phyloP scores from a whole-genome alignment of 192 early-diverging fungal genomes.

The Coemansia sp. region DNA sequence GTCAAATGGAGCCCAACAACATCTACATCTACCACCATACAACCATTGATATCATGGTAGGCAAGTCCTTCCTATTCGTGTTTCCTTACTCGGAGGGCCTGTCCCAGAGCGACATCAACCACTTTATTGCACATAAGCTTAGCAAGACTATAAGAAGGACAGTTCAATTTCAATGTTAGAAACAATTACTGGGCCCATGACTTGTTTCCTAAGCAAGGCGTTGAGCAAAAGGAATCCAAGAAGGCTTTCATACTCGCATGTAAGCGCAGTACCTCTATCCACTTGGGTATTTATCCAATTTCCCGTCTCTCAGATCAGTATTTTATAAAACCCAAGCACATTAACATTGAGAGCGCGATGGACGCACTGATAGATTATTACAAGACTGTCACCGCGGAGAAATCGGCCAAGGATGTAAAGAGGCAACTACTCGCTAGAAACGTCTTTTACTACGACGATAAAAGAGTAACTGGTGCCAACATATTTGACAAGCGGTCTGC shows the following conservation, averaged over 20 bases:
- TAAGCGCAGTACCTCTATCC: not conserved
- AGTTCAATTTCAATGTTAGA: too few species aligned
- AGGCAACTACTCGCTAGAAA: not conserved
- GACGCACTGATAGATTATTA: not conserved
- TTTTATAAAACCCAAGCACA: not conserved
- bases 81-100: not conserved
- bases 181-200: too few species aligned
- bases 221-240: not conserved
- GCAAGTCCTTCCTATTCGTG: not conserved
- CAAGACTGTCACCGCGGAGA: too few species aligned
- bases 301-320: too few species aligned
- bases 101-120: not conserved
- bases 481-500: not conserved
- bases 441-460: not conserved
- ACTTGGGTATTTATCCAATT: not conserved
- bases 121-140: not conserved
- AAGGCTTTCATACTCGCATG: not conserved
- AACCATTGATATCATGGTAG: not conserved
- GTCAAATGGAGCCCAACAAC: not conserved
- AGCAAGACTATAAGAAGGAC: not conserved
- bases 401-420: too few species aligned
- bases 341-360: not conserved
- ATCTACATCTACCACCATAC: not conserved
- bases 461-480: not conserved
- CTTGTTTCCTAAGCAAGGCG: not conserved